Evolutionary conservation across 805 yeast genomes (phyloP).

Genomic region (Candida cerambycidarum): DNA sequence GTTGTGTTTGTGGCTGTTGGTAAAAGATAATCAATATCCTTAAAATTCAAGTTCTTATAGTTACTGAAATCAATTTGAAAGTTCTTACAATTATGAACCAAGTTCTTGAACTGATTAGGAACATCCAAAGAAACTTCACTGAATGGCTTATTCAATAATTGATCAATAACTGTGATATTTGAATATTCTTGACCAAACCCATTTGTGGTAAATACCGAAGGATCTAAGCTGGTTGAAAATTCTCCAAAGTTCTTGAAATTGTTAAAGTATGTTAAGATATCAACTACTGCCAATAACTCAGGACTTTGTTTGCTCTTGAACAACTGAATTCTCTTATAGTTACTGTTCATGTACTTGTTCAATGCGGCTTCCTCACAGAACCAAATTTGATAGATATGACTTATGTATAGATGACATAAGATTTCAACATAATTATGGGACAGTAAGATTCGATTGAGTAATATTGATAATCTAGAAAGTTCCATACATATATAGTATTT

Average conservation of each 20-base stretch:
- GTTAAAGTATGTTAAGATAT: conserved; percentile 10
- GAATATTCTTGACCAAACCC: conserved; percentile 13
- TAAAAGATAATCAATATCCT: conserved; percentile 6
- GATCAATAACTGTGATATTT: neutral
- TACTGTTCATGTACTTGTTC: conserved; percentile 2
- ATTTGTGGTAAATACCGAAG: neutral
- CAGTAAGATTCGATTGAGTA: conserved; percentile 8
- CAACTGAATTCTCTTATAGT: conserved; percentile 5
- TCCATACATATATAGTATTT: conserved; percentile 15
- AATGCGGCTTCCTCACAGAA: conserved; percentile 10
- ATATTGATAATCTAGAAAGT: conserved; percentile 8
- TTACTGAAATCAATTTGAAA: conserved; percentile 6
- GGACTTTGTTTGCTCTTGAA: conserved; percentile 3
- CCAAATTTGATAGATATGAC: conserved; percentile 12
- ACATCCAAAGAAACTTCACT: conserved; percentile 2
- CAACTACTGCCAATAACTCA: conserved; percentile 7
- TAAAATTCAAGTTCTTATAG: conserved; percentile 5
- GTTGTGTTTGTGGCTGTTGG: conserved; percentile 9
- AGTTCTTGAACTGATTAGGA: neutral
- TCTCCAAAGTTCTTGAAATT: conserved; percentile 8
- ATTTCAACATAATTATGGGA: conserved; percentile 7
- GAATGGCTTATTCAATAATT: conserved; percentile 13
- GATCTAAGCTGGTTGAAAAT: neutral
- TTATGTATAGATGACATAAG: conserved; percentile 10
- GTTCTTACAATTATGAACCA: conserved; percentile 4